These are phyloP conservation scores for Phaeosphaeriaceae sp. DNA, from an alignment of 2,329 filamentous ascomycete species.

Conservation along the genomic window DNA sequence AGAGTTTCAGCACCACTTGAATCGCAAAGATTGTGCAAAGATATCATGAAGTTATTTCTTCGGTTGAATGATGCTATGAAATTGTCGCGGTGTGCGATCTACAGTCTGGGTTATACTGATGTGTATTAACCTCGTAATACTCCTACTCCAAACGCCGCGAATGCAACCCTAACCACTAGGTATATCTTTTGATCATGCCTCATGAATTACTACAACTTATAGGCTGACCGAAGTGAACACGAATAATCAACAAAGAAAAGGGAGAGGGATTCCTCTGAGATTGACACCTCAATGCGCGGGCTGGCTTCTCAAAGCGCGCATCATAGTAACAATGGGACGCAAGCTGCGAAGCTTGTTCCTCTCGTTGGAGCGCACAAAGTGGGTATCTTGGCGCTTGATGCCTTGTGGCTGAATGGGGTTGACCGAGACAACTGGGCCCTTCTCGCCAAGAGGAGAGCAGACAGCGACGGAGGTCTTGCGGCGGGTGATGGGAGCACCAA, in stretches of 20 bases:
- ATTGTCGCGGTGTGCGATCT: conserved; percentile 7
- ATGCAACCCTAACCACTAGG: background rate
- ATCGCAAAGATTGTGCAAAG: too few species aligned
- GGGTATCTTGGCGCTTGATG: conserved; percentile 24
- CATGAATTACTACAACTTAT: conserved; percentile 3
- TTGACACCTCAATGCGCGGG: conserved; percentile 6
- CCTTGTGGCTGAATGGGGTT: conserved; percentile 13
- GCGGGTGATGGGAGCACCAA: conserved; percentile 28
- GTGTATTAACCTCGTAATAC: conserved; percentile 2
- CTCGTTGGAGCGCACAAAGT: conserved; percentile 24
- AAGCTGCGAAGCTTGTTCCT: conserved; percentile 24
- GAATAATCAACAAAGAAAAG: background rate
- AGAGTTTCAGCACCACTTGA: too few species aligned
- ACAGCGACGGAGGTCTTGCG: conserved; percentile 27
- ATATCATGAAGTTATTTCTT: background rate
- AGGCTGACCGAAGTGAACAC: background rate
- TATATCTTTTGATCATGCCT: conserved; percentile 1
- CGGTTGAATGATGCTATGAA: conserved; percentile 1
- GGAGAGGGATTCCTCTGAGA: background rate
- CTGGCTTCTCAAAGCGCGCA: conserved; percentile 6
- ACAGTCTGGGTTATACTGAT: conserved; percentile 4
- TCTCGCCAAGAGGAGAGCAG: conserved; percentile 20
- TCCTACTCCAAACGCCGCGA: background rate
- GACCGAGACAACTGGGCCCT: conserved; percentile 13
- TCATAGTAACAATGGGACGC: conserved; percentile 17